phyloP scores from a whole-genome alignment of 176 grass and related monocot genomes.

The Musa troglodytarum region DNA sequence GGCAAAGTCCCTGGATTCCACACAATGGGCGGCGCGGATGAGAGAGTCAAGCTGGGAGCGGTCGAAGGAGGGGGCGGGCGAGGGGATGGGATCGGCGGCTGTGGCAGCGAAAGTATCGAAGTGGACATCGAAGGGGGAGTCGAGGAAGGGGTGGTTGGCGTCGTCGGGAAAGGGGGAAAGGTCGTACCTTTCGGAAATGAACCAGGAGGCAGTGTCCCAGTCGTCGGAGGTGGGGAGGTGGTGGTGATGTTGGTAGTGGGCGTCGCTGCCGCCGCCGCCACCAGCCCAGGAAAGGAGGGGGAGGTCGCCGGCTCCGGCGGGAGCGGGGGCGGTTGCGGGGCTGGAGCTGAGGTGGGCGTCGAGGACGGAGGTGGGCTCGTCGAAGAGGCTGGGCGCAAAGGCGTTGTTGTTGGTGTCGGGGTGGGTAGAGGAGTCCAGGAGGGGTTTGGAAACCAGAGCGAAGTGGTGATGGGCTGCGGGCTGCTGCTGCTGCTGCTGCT shows the following conservation, averaged over 20 bases:
- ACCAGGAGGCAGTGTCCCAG: constrained; percentile 40
- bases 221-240: constrained; percentile 22
- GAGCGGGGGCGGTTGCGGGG: constrained; percentile 21
- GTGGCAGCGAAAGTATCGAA: neutral
- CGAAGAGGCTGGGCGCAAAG: constrained; percentile 19
- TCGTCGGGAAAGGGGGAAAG: constrained; percentile 20
- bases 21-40: constrained; percentile 30
- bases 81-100: neutral
- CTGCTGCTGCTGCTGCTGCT: neutral
- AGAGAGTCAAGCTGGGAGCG: constrained; percentile 35
- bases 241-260: constrained; percentile 9
- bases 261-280: neutral
- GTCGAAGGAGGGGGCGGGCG: constrained; percentile 12
- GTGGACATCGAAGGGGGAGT: constrained; percentile 26
- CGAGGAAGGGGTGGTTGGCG: constrained; percentile 16
- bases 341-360: constrained; percentile 48
- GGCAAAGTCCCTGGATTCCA: constrained; percentile 28
- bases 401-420: constrained; percentile 15
- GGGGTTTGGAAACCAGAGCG: neutral
- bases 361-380: constrained; percentile 56
- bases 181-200: constrained; percentile 37
- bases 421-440: constrained; percentile 1
- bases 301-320: neutral
- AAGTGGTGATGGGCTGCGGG: neutral
- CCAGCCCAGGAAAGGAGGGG: constrained; percentile 3